phyloP scores from a whole-genome alignment of 768 basidiomycete genomes.

The Lactifluus piperatus region DNA sequence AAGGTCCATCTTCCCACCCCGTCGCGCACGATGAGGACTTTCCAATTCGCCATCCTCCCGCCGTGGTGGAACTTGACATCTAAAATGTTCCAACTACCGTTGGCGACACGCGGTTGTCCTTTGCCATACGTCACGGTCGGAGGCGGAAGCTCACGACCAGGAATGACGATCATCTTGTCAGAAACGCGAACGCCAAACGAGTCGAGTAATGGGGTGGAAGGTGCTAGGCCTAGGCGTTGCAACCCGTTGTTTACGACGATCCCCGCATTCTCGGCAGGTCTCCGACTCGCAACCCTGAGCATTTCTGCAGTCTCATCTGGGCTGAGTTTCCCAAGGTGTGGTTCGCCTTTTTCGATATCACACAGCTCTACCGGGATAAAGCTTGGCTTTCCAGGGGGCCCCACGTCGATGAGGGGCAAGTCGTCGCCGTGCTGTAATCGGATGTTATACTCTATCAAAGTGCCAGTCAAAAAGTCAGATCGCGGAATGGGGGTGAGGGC shows the following conservation, averaged over 20 bases:
- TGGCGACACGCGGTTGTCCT: constrained; percentile 33
- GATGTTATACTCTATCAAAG: constrained; percentile 46
- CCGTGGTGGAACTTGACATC: constrained; percentile 59
- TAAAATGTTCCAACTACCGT: constrained; percentile 73
- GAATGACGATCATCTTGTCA: constrained; percentile 51
- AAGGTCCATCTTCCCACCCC: constrained; percentile 30
- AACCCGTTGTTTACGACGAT: constrained; percentile 54
- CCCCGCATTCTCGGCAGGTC: constrained; percentile 49
- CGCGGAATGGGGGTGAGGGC: not conserved
- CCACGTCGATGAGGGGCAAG: constrained; percentile 30
- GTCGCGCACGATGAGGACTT: constrained; percentile 57
- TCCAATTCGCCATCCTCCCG: constrained; percentile 48
- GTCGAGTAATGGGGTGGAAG: constrained; percentile 29
- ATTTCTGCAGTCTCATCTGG: constrained; percentile 59
- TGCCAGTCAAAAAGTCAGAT: not conserved
- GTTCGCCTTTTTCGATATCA: constrained; percentile 48
- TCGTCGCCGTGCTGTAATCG: constrained; percentile 34
- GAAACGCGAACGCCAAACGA: constrained; percentile 54
- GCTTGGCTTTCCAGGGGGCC: constrained; percentile 26
- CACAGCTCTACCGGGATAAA: constrained; percentile 67
- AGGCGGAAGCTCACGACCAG: constrained; percentile 52
- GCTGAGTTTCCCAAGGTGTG: constrained; percentile 52
- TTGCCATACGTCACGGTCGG: constrained; percentile 52
- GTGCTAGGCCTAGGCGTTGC: constrained; percentile 42
- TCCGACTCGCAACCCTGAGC: constrained; percentile 61